phyloP scores from a whole-genome alignment of 768 basidiomycete species.

The Boletus pseudopeckii region DNA sequence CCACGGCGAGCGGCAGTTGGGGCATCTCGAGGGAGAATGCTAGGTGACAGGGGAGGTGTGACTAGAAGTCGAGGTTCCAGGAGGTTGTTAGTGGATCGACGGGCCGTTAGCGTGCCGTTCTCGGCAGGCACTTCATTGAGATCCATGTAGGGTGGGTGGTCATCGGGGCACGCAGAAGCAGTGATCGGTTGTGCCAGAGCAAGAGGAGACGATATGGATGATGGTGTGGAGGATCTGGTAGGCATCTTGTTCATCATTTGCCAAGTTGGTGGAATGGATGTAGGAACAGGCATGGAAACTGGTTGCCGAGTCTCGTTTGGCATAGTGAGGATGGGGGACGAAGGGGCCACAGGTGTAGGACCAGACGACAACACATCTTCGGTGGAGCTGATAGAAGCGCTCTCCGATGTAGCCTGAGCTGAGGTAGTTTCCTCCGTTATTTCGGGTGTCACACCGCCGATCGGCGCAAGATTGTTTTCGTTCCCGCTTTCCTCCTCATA shows the following conservation, averaged over 20 bases:
- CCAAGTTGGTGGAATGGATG: slow-evolving; percentile 46
- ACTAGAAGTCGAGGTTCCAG: slow-evolving; percentile 62
- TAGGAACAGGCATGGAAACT: slow-evolving; percentile 35
- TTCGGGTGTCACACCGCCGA: slow-evolving; percentile 24
- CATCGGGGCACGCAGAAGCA: slow-evolving; percentile 59
- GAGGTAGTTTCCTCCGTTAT: slow-evolving; percentile 18
- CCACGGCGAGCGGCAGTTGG: slow-evolving; percentile 45
- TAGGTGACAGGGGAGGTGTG: slow-evolving; percentile 71
- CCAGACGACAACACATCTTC: slow-evolving; percentile 43
- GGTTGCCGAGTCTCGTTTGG: slow-evolving; percentile 23
- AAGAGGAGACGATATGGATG: slow-evolving; percentile 83
- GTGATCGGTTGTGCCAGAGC: slow-evolving; percentile 83
- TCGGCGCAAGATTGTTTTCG: slow-evolving; percentile 39
- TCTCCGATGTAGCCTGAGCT: slow-evolving; percentile 11
- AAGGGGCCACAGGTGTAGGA: slow-evolving; percentile 67
- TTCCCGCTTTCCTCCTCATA: slow-evolving; percentile 53
- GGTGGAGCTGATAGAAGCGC: slow-evolving; percentile 17
- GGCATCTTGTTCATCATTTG: slow-evolving; percentile 45
- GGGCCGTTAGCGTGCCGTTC: slow-evolving; percentile 50
- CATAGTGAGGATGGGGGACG: slow-evolving; percentile 35
- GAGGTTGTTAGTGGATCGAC: slow-evolving; percentile 64
- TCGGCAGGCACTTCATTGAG: slow-evolving; percentile 50
- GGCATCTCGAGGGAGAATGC: slow-evolving; percentile 52
- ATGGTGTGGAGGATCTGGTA: slow-evolving; percentile 84
- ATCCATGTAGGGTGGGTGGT: slow-evolving; percentile 60